These are phyloP conservation scores for Corymbia maculata DNA, from an alignment of 345 rosid species.

Conservation along the genomic window DNA sequence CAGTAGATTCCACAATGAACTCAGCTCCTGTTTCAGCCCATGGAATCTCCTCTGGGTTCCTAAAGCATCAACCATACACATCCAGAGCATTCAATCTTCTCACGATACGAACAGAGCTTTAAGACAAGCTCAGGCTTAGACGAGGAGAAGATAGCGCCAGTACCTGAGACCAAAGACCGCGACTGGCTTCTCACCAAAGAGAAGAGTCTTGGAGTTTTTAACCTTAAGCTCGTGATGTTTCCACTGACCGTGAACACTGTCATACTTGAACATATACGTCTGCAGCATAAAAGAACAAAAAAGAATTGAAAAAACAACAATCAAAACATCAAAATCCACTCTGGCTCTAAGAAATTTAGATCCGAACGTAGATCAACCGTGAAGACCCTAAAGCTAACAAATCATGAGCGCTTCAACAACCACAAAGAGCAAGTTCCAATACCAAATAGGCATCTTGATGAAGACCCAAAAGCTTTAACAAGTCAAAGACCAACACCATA, in stretches of 20 bases:
- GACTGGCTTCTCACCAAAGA: constrained; percentile 67
- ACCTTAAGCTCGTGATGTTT: constrained; percentile 67
- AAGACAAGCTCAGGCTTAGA: not conserved
- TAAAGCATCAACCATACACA: not conserved
- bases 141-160: not conserved
- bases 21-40: constrained; percentile 76
- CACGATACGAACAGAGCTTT: not conserved
- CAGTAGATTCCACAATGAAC: constrained; percentile 67
- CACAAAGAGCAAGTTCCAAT: not conserved
- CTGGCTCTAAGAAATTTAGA: not conserved
- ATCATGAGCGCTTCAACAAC: not conserved
- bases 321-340: not conserved
- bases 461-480: not conserved
- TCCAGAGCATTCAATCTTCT: not conserved
- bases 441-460: not conserved
- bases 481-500: not conserved
- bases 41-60: constrained; percentile 89
- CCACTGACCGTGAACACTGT: constrained; percentile 79
- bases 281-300: constrained; percentile 7
- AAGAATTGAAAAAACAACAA: not conserved
- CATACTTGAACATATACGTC: constrained; percentile 89
- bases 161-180: constrained; percentile 66
- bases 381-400: not conserved
- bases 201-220: constrained; percentile 66
- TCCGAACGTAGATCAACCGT: not conserved